phyloP scores from a whole-genome alignment of 306 rosid species.

The Hippophae tibetana region DNA sequence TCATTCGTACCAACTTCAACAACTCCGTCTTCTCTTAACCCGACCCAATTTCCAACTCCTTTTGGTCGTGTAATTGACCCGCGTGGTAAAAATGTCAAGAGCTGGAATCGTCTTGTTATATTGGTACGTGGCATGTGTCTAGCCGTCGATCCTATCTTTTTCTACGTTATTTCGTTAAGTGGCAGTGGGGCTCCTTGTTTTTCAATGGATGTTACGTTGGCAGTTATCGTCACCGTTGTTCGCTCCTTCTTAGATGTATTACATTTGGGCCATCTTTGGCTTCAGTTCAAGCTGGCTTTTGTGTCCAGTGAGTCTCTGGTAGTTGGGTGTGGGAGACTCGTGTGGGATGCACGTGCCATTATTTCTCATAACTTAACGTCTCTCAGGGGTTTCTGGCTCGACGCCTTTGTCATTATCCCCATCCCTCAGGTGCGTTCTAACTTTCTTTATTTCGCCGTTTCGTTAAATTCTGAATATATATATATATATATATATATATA shows the following conservation, averaged over 20 bases:
- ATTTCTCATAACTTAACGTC: slow-evolving; percentile 19
- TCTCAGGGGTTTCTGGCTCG: slow-evolving; percentile 24
- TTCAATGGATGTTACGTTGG: slow-evolving; percentile 19
- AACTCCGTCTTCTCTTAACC: neutral
- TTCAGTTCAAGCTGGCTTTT: slow-evolving; percentile 31
- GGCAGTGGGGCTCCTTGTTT: slow-evolving; percentile 22
- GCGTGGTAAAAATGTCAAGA: slow-evolving; percentile 14
- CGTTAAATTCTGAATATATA: too few relatives aligned
- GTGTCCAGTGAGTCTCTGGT: slow-evolving; percentile 23
- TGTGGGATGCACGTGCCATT: slow-evolving; percentile 27
- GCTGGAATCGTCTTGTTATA: slow-evolving; percentile 28
- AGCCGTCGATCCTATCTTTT: slow-evolving; percentile 31
- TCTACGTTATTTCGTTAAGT: slow-evolving; percentile 20
- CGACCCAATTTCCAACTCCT: neutral
- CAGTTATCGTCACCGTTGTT: slow-evolving; percentile 11
- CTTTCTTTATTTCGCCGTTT: neutral
- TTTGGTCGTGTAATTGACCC: slow-evolving; percentile 21
- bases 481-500: too few relatives aligned
- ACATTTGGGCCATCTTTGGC: slow-evolving; percentile 22
- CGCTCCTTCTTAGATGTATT: slow-evolving; percentile 24
- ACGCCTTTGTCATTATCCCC: slow-evolving; percentile 30
- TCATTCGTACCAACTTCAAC: neutral
- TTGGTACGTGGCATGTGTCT: slow-evolving; percentile 28
- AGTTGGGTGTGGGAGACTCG: slow-evolving; percentile 29
- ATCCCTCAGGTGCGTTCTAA: slow-evolving; percentile 20